These are phyloP conservation scores for Vigna mungo DNA, from an alignment of 306 rosid species.

Conservation along the genomic window DNA sequence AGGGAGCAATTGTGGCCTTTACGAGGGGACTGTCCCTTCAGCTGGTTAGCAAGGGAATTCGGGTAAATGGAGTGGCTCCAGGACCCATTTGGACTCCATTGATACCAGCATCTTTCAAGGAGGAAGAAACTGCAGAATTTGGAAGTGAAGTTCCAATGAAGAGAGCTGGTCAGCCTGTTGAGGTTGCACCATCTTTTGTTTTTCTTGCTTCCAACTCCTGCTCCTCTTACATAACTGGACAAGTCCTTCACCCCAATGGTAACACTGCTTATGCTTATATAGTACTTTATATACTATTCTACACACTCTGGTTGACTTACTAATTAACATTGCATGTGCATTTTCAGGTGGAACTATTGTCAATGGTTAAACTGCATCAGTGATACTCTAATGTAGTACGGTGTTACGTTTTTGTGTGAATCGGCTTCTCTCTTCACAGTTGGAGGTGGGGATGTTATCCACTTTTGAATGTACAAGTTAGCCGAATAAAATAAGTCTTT, in stretches of 20 bases:
- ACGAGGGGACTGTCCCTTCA: conserved; percentile 77
- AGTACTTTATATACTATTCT: too few species aligned
- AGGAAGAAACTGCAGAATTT: conserved; percentile 57
- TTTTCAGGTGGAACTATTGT: conserved; percentile 71
- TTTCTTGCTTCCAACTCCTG: conserved; percentile 78
- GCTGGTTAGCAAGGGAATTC: conserved; percentile 60
- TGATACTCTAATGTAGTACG: not conserved
- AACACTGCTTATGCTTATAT: not conserved
- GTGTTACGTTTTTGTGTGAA: not conserved
- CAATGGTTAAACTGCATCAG: conserved; percentile 56
- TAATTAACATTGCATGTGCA: not conserved
- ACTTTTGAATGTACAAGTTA: conserved; percentile 32
- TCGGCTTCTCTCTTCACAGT: not conserved
- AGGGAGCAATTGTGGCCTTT: conserved; percentile 83
- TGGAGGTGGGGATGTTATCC: not conserved
- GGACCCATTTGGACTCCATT: conserved; percentile 91
- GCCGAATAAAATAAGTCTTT: conserved; percentile 4
- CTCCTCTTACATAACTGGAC: conserved; percentile 80
- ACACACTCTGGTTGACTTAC: not conserved
- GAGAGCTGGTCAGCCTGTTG: conserved; percentile 83
- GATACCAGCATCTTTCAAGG: conserved; percentile 61
- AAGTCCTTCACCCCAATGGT: conserved; percentile 90
- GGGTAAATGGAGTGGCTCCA: conserved; percentile 89
- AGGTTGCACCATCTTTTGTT: conserved; percentile 76
- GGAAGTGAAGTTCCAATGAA: conserved; percentile 72